phyloP scores from a whole-genome alignment of 768 basidiomycete genomes.

The Mycena kentingensis region DNA sequence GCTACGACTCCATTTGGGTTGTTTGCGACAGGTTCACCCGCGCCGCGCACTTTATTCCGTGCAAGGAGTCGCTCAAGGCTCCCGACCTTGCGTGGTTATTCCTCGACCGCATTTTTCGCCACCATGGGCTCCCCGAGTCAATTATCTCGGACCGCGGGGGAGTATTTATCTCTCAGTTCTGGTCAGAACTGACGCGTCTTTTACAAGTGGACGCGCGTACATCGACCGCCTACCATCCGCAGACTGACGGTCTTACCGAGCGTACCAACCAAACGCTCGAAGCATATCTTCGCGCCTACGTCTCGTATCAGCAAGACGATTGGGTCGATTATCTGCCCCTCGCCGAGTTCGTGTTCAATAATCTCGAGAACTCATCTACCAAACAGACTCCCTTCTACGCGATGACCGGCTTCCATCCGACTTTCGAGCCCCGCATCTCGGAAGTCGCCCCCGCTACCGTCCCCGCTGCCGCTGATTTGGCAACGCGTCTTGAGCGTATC shows the following conservation, averaged over 20 bases:
- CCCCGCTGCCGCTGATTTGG: slow-evolving; percentile 35
- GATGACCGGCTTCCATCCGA: slow-evolving; percentile 35
- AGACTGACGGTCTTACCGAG: slow-evolving; percentile 44
- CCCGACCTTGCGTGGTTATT: slow-evolving; percentile 37
- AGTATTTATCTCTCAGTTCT: slow-evolving; percentile 37
- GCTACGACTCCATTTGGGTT: slow-evolving; percentile 38
- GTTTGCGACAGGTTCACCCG: slow-evolving; percentile 38
- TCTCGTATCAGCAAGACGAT: slow-evolving; percentile 43
- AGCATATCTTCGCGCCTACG: slow-evolving; percentile 38
- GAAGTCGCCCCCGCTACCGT: slow-evolving; percentile 26
- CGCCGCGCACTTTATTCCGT: slow-evolving; percentile 44
- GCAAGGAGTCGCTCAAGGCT: slow-evolving; percentile 29
- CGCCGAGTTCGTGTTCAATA: slow-evolving; percentile 46
- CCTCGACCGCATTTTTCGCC: slow-evolving; percentile 35
- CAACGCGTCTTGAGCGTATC: slow-evolving; percentile 29
- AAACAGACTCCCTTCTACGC: slow-evolving; percentile 40
- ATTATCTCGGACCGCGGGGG: slow-evolving; percentile 38
- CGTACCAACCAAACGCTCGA: slow-evolving; percentile 40
- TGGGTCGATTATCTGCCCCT: slow-evolving; percentile 43
- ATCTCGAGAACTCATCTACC: slow-evolving; percentile 34
- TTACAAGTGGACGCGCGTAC: slow-evolving; percentile 17
- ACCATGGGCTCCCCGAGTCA: slow-evolving; percentile 36
- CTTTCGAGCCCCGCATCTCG: slow-evolving; percentile 32
- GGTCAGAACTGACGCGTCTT: slow-evolving; percentile 23
- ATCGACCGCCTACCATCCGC: slow-evolving; percentile 47